Evolutionary conservation across 768 basidiomycete species (phyloP), one percentile per base, ranked within the genome.

Genomic region (Leccinum sublutescens): DNA sequence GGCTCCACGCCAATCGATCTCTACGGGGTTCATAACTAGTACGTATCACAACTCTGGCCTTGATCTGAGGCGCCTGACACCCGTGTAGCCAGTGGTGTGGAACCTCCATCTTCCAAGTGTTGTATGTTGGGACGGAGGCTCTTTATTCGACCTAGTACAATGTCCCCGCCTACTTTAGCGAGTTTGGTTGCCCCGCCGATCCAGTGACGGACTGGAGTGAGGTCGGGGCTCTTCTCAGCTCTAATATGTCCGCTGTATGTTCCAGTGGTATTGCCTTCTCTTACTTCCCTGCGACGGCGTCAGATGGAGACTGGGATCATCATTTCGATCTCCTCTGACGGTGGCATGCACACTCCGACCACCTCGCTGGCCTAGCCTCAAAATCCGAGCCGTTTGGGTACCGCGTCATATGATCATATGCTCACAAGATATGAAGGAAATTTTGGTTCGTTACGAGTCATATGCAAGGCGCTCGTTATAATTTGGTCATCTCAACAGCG

Each of bases 21-120:
- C 11, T 96, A 86, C 64, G 95, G 95, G 38, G 75, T 95, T 54
- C 95, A 95, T 75, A 83, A 89, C 74, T 93, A 93, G 90, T 91
- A 66, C 36, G 90, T 78, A 47, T 51, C 55, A 15, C 9, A 52
- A 23, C 25, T 21, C 25, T 38, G 33, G 5, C 38, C n/a, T 48
- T n/a, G 45, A 50, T 29, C 31, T 27, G 15, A 34, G 3, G 19
- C 11, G 9, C 55, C 59, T 63, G 48, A 58, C 50, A 55, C 17
- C 57, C 49, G 52, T 72, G 52, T 65, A 95, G 93, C 66, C 82
- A 87, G 64, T 95, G 89, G 89, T 94, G 93, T 71, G 93, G 93
- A 43, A 75, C 81, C 62, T 83, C 83, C 4, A 82, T 76, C 10
- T 84, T 85, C 69, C 66, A 81, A 55, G 71, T 70, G 9, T 77